Percentiles rank a stretch among this genome's conserved stretches.
phyloP scores from a whole-genome alignment of 108 stramenopile genomes.

The Asterionellopsis glacialis region DNA sequence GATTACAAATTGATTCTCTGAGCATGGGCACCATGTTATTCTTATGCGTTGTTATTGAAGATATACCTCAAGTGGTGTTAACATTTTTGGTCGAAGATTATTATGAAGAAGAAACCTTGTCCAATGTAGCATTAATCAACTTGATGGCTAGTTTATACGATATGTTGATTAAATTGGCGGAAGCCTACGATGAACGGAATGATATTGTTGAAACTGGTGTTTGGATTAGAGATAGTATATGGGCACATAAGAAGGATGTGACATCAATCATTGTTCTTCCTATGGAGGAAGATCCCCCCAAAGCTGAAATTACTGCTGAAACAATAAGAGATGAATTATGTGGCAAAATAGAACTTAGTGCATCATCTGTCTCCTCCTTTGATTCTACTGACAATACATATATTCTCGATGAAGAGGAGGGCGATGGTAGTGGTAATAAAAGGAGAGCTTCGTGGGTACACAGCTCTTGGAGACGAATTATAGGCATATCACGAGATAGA shows the following conservation, averaged over 20 bases:
- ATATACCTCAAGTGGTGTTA: constrained; percentile 34
- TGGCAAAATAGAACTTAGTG: not conserved
- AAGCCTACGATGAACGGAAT: constrained; percentile 29
- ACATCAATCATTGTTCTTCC: constrained; percentile 8
- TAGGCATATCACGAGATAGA: not conserved
- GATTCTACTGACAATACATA: not conserved
- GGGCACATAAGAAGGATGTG: constrained; percentile 10
- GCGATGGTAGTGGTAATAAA: not conserved
- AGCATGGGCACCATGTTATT: constrained; percentile 29
- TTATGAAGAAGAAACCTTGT: constrained; percentile 18
- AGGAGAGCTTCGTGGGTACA: not conserved
- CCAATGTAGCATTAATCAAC: constrained; percentile 22
- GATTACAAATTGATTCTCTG: constrained; percentile 17
- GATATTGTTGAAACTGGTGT: constrained; percentile 37
- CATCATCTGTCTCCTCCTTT: not conserved
- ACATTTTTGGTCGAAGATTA: constrained; percentile 35
- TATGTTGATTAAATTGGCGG: constrained; percentile 33
- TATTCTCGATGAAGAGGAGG: constrained; percentile 4
- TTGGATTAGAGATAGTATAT: constrained; percentile 30
- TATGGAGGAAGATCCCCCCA: not conserved
- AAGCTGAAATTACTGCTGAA: not conserved
- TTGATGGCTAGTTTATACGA: constrained; percentile 31
- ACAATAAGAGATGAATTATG: not conserved
- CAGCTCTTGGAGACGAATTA: not conserved
- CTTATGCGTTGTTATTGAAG: constrained; percentile 24